phyloP scores from a whole-genome alignment of 2,329 filamentous ascomycete genomes.

The Colletotrichum australisinense region DNA sequence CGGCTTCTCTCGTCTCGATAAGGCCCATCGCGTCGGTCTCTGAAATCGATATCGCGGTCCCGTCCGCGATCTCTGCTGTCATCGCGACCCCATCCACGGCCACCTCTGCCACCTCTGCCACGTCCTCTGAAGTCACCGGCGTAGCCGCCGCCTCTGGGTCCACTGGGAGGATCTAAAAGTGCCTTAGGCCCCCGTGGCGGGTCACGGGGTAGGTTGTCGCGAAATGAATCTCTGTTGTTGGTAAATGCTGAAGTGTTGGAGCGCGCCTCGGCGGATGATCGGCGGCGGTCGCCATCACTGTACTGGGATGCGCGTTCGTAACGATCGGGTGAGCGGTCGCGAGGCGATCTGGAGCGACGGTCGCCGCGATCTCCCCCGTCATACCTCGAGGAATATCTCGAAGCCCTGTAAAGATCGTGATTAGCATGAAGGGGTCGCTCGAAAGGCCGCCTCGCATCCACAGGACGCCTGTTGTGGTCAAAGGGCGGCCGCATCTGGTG shows the following conservation, averaged over 20 bases:
- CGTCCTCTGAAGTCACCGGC: conserved; percentile 69
- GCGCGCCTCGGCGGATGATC: conserved; percentile 70
- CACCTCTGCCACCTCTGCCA: conserved; percentile 64
- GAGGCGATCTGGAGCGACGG: conserved; percentile 72
- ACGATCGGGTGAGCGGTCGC: conserved; percentile 77
- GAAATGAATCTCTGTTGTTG: conserved; percentile 67
- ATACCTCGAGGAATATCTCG: conserved; percentile 69
- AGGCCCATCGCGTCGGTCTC: conserved; percentile 55
- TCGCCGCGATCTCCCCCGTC: conserved; percentile 67
- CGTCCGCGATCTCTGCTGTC: conserved; percentile 71
- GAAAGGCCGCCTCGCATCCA: conserved; percentile 29
- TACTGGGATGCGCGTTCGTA: conserved; percentile 68
- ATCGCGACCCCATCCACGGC: conserved; percentile 68
- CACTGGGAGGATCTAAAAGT: conserved; percentile 75
- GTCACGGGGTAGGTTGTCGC: conserved; percentile 64
- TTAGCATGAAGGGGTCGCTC: conserved; percentile 29
- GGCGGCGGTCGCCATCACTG: conserved; percentile 75
- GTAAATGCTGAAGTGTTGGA: conserved; percentile 70
- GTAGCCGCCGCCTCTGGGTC: conserved; percentile 76
- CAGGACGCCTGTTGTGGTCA: conserved; percentile 27
- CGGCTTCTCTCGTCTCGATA: conserved; percentile 71
- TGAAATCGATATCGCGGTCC: conserved; percentile 70
- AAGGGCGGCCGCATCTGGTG: conserved; percentile 28
- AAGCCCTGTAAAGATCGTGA: conserved; percentile 53
- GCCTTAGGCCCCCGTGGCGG: conserved; percentile 87